These are phyloP conservation scores for Malassezia caprae DNA, from an alignment of 1,284 basidiomycete species.

Conservation along the genomic window DNA sequence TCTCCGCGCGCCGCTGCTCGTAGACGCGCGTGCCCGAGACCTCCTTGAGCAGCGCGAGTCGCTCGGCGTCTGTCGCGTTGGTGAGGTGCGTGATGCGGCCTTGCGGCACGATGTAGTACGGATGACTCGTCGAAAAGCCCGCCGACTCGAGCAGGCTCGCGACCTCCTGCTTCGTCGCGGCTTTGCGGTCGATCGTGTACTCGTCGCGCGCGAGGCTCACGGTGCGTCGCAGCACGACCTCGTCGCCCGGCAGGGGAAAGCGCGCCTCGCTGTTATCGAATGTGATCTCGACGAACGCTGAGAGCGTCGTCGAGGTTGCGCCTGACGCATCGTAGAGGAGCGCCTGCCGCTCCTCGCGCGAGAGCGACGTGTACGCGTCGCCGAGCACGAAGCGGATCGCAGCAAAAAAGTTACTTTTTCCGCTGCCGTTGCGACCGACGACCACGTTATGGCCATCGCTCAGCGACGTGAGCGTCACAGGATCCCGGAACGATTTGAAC, in stretches of 20 bases:
- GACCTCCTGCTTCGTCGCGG: conserved; percentile 87
- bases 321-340: conserved; percentile 87
- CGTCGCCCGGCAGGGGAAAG: conserved; percentile 53
- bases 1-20: conserved; percentile 83
- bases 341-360: conserved; percentile 79
- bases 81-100: conserved; percentile 94
- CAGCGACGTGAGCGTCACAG: conserved; percentile 55
- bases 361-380: conserved; percentile 93
- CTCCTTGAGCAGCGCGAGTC: conserved; percentile 85
- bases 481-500: conserved; percentile 81
- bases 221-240: conserved; percentile 53
- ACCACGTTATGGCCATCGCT: conserved; percentile 47
- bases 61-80: conserved; percentile 91
- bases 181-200: conserved; percentile 92
- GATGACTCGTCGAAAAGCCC: conserved; percentile 91
- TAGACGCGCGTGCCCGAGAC: conserved; percentile 98
- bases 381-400: conserved; percentile 91
- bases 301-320: conserved; percentile 69
- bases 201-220: conserved; percentile 98
- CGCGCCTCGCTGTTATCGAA: conserved; percentile 59
- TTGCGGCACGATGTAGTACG: conserved; percentile 98
- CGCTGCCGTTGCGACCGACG: conserved; percentile 48
- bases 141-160: conserved; percentile 59
- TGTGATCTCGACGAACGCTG: conserved; percentile 67
- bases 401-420: conserved; percentile 49